Evolutionary conservation across 805 yeast genomes (phyloP).

Genomic region (Ogataea degrootiae): DNA sequence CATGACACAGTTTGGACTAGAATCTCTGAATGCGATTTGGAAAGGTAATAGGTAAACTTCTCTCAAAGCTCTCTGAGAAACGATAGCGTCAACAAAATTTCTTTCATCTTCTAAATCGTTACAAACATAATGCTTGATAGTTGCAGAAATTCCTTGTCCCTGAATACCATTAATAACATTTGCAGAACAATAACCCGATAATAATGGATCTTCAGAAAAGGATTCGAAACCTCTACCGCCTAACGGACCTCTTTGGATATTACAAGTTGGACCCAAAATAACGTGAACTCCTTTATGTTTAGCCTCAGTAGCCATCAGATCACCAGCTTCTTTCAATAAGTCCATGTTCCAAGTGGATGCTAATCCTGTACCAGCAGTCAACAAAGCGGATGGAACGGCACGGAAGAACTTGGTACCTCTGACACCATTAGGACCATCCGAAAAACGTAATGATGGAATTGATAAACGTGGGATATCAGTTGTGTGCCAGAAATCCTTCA

Average conservation of each 20-base stretch:
- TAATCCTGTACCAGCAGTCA: constrained; percentile 44
- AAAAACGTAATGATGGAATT: constrained; percentile 33
- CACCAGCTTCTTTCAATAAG: constrained; percentile 35
- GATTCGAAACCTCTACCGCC: constrained; percentile 32
- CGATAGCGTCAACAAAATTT: constrained; percentile 40
- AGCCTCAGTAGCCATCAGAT: constrained; percentile 42
- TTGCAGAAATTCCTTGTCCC: constrained; percentile 45
- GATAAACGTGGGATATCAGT: constrained; percentile 28
- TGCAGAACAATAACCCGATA: constrained; percentile 45
- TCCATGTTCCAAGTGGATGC: constrained; percentile 42
- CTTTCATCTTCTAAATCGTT: constrained; percentile 61
- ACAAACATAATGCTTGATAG: constrained; percentile 60
- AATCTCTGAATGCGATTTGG: constrained; percentile 50
- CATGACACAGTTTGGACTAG: constrained; percentile 56
- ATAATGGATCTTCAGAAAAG: constrained; percentile 19
- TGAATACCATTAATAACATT: constrained; percentile 53
- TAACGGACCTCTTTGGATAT: constrained; percentile 41
- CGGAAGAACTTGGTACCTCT: constrained; percentile 41
- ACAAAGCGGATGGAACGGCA: constrained; percentile 40
- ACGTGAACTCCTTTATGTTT: constrained; percentile 40
- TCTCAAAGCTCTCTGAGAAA: constrained; percentile 59
- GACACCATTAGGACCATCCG: constrained; percentile 47
- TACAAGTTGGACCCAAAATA: constrained; percentile 34
- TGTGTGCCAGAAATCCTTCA: constrained; percentile 41
- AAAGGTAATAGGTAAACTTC: constrained; percentile 63